A percentile compares a stretch with the other conserved stretches of the same genome.
Evolutionary conservation across 768 basidiomycete genomes (phyloP).

Genomic region (Tulasnella sp.): DNA sequence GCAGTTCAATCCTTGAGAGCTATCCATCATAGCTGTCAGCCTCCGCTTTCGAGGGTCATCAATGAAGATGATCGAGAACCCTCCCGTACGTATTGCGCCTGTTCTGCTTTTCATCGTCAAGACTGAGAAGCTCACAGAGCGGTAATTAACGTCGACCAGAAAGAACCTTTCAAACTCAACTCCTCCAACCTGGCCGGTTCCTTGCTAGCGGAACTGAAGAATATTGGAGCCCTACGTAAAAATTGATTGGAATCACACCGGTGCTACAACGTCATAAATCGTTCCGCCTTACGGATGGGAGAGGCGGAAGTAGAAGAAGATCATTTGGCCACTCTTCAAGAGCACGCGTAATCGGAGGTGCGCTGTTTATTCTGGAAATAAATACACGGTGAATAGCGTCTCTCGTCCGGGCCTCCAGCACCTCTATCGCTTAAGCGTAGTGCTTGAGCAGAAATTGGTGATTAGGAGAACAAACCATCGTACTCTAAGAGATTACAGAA

Average conservation of each 20-base stretch:
- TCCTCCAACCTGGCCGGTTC: constrained; percentile 44
- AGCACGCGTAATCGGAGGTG: constrained; percentile 4
- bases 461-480: too few relatives aligned
- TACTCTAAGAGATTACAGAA: too few relatives aligned
- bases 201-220: constrained; percentile 54
- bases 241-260: constrained; percentile 44
- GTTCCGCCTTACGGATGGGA: constrained; percentile 44
- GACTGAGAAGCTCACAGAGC: background rate
- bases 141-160: constrained; percentile 33
- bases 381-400: background rate
- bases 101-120: background rate
- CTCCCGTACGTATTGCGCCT: constrained; percentile 44
- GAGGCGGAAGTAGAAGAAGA: constrained; percentile 45
- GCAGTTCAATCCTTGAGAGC: too few relatives aligned
- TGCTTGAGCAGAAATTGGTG: too few relatives aligned
- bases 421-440: too few relatives aligned
- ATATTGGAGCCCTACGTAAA: constrained; percentile 50
- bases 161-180: constrained; percentile 52
- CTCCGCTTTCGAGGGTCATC: too few relatives aligned
- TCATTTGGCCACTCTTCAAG: constrained; percentile 34
- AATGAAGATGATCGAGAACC: constrained; percentile 63
- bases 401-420: too few relatives aligned
- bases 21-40: too few relatives aligned
- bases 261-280: constrained; percentile 48
- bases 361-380: background rate